Conservation (phyloP, 345 rosid species). For the Eucalyptus curtisii region DNA sequence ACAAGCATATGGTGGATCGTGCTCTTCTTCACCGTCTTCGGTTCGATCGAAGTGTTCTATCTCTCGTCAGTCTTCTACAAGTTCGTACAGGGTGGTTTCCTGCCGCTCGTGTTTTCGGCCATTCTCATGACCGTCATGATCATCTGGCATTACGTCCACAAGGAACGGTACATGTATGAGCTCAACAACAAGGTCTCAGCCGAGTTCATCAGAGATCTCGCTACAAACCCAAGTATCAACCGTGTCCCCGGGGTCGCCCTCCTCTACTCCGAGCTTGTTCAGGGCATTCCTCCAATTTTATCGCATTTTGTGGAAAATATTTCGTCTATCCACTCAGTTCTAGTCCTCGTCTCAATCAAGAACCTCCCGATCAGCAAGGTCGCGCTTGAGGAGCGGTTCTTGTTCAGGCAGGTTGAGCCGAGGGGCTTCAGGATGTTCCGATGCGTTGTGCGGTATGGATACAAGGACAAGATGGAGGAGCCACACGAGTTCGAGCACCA, state of each 20-base stretch:
- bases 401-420: conserved; percentile 56
- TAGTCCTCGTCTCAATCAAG: conserved; percentile 63
- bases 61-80: conserved; percentile 46
- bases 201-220: conserved; percentile 25
- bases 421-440: conserved; percentile 48
- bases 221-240: conserved; percentile 13
- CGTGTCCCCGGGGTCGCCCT: conserved; percentile 60
- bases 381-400: conserved; percentile 36
- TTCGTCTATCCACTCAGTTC: conserved; percentile 51
- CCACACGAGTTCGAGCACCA: conserved; percentile 79
- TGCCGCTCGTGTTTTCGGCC: conserved; percentile 31
- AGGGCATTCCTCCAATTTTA: conserved; percentile 69
- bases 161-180: conserved; percentile 34
- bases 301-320: conserved; percentile 48
- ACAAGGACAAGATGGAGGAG: conserved; percentile 64
- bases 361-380: conserved; percentile 45
- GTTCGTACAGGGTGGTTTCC: conserved; percentile 48
- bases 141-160: conserved; percentile 56
- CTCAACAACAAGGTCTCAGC: conserved; percentile 45
- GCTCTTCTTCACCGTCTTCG: conserved; percentile 25
- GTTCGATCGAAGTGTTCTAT: conserved; percentile 25
- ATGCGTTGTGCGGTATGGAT: conserved; percentile 67
- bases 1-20: conserved; percentile 20
- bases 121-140: conserved; percentile 42
- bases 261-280: conserved; percentile 63